Percentiles rank a stretch among this genome's conserved stretches.
Evolutionary conservation across 352 stramenopile genomes (phyloP).

Genomic region (Globisporangium spinosum): DNA sequence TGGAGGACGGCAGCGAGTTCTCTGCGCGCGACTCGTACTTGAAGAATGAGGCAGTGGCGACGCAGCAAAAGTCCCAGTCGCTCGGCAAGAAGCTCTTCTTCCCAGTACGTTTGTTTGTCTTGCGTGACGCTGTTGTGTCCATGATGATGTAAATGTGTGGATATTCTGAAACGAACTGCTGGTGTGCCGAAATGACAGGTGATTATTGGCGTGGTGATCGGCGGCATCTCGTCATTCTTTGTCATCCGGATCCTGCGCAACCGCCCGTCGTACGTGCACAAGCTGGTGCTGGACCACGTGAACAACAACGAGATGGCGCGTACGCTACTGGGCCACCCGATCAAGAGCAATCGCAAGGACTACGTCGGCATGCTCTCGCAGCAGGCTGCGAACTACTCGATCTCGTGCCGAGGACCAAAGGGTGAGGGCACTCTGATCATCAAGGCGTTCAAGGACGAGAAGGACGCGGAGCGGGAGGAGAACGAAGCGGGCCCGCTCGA

Average conservation of each 20-base stretch:
- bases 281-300: slow-evolving; percentile 67
- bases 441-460: slow-evolving; percentile 64
- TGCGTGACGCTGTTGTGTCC: background rate
- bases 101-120: slow-evolving; percentile 24
- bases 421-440: slow-evolving; percentile 69
- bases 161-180: background rate
- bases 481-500: slow-evolving; percentile 3
- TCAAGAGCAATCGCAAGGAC: slow-evolving; percentile 68
- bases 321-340: slow-evolving; percentile 55
- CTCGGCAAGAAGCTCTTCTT: slow-evolving; percentile 71
- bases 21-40: slow-evolving; percentile 63
- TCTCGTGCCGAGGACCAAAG: slow-evolving; percentile 60
- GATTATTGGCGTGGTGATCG: slow-evolving; percentile 56
- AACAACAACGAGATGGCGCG: slow-evolving; percentile 69
- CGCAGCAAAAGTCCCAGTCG: slow-evolving; percentile 57
- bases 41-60: slow-evolving; percentile 42
- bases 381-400: slow-evolving; percentile 63
- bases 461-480: slow-evolving; percentile 18
- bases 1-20: slow-evolving; percentile 47
- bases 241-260: slow-evolving; percentile 74
- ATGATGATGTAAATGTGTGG: background rate
- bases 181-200: slow-evolving; percentile 16
- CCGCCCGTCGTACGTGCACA: slow-evolving; percentile 78
- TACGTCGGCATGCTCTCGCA: slow-evolving; percentile 63
- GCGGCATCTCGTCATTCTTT: slow-evolving; percentile 64